Base-by-base conservation (phyloP, 345 rosid genomes). In the Streptanthus diversifolius region DNA sequence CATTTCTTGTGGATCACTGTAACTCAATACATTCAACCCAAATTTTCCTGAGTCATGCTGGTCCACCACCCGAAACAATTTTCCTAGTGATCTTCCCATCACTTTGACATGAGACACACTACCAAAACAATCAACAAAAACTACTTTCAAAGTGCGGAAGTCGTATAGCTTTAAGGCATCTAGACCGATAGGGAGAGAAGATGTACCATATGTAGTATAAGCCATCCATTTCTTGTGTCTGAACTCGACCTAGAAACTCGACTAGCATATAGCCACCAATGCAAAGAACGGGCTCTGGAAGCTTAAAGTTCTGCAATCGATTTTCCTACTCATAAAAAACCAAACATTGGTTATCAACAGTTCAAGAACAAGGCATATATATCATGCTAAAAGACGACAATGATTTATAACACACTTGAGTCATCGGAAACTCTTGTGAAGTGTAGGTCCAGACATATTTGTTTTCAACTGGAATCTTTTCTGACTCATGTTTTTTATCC, bases 221-320 rank as follows among this genome's bases (percentile, higher is more conserved):
- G 75, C 80, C 85, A 76, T 95, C 98, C 81, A 82, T 86, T 39
- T 83, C 88, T 78, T 92, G 93, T 64, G 72, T 90, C 88, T 95
- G 98, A 73, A 88, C 85, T 68, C 99, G 87, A 60, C 96, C 96
- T 71, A 87, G 76, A 64, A 95, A 86, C 87, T 92, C 92, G 56
- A 95, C 71, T 78, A 83, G 84, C 82, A 95, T 60, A 66, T 83
- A 77, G 40, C 98, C 96, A 64, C 97, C 98, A 43, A 95, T 64
- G 77, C 98, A 95, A 43, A 95, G 72, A 76, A 85, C 84, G 0
- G 97, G 97, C 69, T 95, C 89, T n/a, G 97, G 92, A 79, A 95
- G 87, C 89, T 74, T 77, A 78, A 90, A 95, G 8, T 39, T 80
- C 85, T 95, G 98, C 82, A 95, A 69, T 36, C 74, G 18, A 73